Evolutionary conservation across 306 rosid species (phyloP), one percentile per base, ranked within the genome.

Genomic region (Quercus ilex): DNA sequence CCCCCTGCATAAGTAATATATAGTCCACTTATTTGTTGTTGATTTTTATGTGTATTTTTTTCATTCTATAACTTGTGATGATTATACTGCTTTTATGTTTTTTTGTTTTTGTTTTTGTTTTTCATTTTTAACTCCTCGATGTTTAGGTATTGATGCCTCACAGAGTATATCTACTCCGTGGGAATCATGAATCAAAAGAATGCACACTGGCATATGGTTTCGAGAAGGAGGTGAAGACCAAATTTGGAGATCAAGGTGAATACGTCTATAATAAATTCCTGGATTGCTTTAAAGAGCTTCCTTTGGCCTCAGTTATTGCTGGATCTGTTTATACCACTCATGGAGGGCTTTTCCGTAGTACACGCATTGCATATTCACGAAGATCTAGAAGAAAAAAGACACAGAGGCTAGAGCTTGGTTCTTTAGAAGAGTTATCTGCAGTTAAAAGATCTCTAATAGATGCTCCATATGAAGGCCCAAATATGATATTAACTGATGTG

Each of bases 291-390:
- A 91, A 88, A 86, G 94, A 86, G 76, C 98, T 94, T 75, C 97
- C 98, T 53, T 87, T 94, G 88, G 97, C 98, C 69, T 86, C 97
- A 49, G 81, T 94, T 79, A 79, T 94, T 78, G 88, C 91, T 57
- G 86, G 89, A 33, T 81, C 89, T 83, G 97, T 88, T 74, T 94
- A 89, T 85, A 90, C 91, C 70, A 83, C 94, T 74, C 97, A 92
- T 75, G 98, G 98, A 85, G 97, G 98, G 76, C 89, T 91, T 81
- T 94, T 94, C 79, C 94, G 97, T 23, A 89, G 92, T 69, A 76
- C 73, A 26, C 76, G 67, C 58, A 71, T 76, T 56, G 64, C 84
- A 21, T 67, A 88, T 60, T 78, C 78, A 57, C 89, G 74, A 77
- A 92, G 80, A 69, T 57, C 82, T 9, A 89, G 91, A 84, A 82